Evolutionary conservation across 2,329 filamentous ascomycete species (phyloP).

Genomic region (Cladosporium sphaerospermum): DNA sequence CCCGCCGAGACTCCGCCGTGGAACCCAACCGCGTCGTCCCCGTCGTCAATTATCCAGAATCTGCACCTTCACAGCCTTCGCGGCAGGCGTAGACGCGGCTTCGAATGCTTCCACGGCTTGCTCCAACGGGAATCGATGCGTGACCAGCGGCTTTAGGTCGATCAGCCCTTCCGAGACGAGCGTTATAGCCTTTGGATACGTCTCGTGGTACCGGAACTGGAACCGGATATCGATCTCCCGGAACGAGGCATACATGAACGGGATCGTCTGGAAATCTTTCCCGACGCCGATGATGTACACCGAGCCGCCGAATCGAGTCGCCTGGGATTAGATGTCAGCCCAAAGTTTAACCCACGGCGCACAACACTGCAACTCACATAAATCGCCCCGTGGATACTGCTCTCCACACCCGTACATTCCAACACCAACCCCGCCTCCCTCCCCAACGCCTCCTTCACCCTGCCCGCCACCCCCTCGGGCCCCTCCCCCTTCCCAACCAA

Average conservation of each 20-base stretch:
- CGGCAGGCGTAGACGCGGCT: conserved; percentile 31
- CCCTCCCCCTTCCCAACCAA: conserved; percentile 32
- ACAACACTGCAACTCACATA: conserved; percentile 23
- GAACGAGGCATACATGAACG: conserved; percentile 34
- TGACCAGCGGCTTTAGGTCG: conserved; percentile 35
- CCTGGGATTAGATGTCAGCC: conserved; percentile 13
- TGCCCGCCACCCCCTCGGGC: conserved; percentile 32
- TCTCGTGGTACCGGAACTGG: conserved; percentile 36
- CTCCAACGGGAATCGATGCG: conserved; percentile 33
- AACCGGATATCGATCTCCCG: conserved; percentile 36
- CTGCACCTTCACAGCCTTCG: conserved; percentile 33
- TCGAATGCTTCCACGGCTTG: conserved; percentile 33
- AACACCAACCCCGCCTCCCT: conserved; percentile 29
- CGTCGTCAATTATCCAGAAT: conserved; percentile 23
- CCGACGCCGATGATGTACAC: conserved; percentile 35
- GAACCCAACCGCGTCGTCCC: not conserved
- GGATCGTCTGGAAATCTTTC: conserved; percentile 32
- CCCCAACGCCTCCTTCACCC: conserved; percentile 29
- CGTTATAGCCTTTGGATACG: conserved; percentile 37
- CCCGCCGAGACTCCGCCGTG: conserved; percentile 4
- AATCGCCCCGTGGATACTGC: conserved; percentile 26
- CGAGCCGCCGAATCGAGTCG: conserved; percentile 30
- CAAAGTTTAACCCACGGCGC: not conserved
- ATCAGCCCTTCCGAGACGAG: conserved; percentile 35
- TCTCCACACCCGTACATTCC: conserved; percentile 32